Evolutionary conservation across 2,329 filamentous ascomycete genomes (phyloP), one percentile per base, ranked within the genome.

Genomic region (Alternaria brassicicola): DNA sequence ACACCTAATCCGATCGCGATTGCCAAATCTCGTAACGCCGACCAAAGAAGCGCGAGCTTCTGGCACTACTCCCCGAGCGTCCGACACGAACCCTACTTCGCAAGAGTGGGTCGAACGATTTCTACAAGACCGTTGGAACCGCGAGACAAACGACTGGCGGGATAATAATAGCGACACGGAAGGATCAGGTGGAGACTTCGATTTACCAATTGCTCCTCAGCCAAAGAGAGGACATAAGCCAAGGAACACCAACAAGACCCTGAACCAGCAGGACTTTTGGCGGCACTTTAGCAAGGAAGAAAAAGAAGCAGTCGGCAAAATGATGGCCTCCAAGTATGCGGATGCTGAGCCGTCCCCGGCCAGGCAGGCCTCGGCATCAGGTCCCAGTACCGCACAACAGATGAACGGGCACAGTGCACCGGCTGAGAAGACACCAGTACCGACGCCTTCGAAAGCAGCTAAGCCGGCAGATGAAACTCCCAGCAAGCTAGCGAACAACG

Each of bases 41-140:
- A 72, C 69, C 3, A 59, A 63, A 56, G 53, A 65, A 30, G 49
- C 62, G 4, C 66, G 66, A 23, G 49, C 56, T 23, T 63, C 69
- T 6, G 66, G 64, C 30, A 56, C 60, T 28, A 74, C 72, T 6
- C 69, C 73, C 30, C 72, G 68, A 19, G 66, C 69, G 13, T 63
- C 63, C 26, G 66, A 65, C 21, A 61, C 61, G 45, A 69, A 66
- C 26, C 87, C 71, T 80, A 87, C 73, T 82, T 85, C 93, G 52
- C 89, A 93, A 76, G 90, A 93, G 80, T 94, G 91, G 91, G 92
- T 95, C 65, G 89, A 90, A 60, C 89, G 91, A 61, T 92, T 93
- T 72, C 88, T 91, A n/a, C 85, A 88, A n/a, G 85, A 86, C 63
- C 86, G 89, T 65, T 84, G 84, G 64, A 84, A 87, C 66, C 86